Conservation (phyloP, 139 green algal genomes). For the Chlorella sp. region DNA sequence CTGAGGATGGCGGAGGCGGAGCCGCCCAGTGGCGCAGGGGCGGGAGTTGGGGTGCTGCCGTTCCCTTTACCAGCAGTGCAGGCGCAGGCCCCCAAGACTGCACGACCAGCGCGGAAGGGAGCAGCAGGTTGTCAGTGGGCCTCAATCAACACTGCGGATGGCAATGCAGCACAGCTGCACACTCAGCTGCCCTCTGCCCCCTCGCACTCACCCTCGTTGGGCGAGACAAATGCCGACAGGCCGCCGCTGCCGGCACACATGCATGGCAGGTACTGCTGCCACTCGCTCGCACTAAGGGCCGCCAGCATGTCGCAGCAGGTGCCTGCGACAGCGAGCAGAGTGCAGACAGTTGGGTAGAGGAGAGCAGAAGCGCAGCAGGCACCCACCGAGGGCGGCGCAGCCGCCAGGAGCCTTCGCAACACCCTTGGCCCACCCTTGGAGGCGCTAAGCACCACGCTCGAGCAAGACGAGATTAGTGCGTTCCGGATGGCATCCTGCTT, state of each 20-base stretch:
- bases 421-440: not conserved
- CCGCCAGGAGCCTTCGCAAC: not conserved
- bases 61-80: too few relatives aligned
- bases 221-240: not conserved
- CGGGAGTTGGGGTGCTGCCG: not conserved
- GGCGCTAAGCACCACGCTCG: not conserved
- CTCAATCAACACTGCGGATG: too few relatives aligned
- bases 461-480: not conserved
- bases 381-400: not conserved
- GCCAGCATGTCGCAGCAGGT: conserved; percentile 11
- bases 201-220: too few relatives aligned
- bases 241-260: not conserved
- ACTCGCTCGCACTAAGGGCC: not conserved
- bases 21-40: not conserved
- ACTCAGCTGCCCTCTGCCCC: too few relatives aligned
- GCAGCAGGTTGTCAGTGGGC: too few relatives aligned
- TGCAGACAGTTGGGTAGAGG: not conserved
- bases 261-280: conserved; percentile 5
- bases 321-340: too few relatives aligned
- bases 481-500: not conserved
- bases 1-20: not conserved
- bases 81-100: too few relatives aligned
- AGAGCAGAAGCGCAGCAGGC: not conserved
- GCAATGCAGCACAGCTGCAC: too few relatives aligned
- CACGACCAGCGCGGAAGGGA: too few relatives aligned